Evolutionary conservation across 306 rosid genomes (phyloP).

Genomic region (Elaeagnus macrophylla): DNA sequence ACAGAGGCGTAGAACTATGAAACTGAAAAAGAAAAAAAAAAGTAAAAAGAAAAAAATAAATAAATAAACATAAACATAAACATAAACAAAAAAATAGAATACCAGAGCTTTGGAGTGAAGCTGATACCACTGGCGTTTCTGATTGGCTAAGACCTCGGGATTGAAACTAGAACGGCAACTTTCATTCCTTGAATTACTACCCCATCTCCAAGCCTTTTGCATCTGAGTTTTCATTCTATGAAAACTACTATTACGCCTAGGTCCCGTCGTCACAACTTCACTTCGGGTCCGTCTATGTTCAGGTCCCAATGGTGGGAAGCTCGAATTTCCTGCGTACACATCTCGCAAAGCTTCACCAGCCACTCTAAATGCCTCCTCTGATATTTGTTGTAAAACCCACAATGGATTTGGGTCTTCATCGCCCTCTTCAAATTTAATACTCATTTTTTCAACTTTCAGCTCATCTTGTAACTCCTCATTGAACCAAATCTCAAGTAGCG

Average conservation of each 20-base stretch:
- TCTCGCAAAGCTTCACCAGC: slow-evolving; percentile 51
- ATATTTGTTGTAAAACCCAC: slow-evolving; percentile 48
- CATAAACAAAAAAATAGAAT: slow-evolving; percentile 14
- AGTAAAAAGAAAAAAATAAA: no score
- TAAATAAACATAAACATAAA: not conserved
- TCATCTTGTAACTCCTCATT: slow-evolving; percentile 32
- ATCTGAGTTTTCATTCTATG: slow-evolving; percentile 57
- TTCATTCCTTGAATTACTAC: slow-evolving; percentile 35
- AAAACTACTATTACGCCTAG: slow-evolving; percentile 44
- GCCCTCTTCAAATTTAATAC: slow-evolving; percentile 37
- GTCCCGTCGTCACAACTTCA: slow-evolving; percentile 34
- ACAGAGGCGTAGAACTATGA: not conserved
- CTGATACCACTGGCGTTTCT: slow-evolving; percentile 96
- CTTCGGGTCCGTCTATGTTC: slow-evolving; percentile 59
- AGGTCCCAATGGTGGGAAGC: slow-evolving; percentile 24
- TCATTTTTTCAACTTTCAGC: slow-evolving; percentile 39
- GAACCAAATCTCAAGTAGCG: slow-evolving; percentile 9
- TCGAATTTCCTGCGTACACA: slow-evolving; percentile 36
- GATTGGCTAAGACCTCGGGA: slow-evolving; percentile 86
- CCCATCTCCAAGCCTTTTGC: slow-evolving; percentile 70
- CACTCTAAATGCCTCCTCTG: slow-evolving; percentile 55
- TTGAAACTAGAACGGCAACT: slow-evolving; percentile 30
- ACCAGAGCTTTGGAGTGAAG: slow-evolving; percentile 79
- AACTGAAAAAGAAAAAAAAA: not conserved
- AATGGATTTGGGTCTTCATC: slow-evolving; percentile 37